phyloP scores from a whole-genome alignment of 495 filamentous ascomycete genomes.

The Aspergillus baeticus region DNA sequence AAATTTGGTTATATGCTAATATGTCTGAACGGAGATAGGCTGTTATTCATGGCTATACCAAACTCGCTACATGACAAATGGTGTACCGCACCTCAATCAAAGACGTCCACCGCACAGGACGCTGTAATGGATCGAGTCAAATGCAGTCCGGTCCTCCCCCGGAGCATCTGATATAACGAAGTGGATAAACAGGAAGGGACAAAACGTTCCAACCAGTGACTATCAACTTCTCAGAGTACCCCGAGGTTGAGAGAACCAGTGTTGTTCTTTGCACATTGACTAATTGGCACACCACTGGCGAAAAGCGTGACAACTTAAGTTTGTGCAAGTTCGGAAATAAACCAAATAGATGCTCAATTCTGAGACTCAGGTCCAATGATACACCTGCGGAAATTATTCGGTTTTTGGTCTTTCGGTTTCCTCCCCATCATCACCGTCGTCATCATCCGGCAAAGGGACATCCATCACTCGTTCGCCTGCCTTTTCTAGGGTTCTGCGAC shows the following conservation, averaged over 20 bases:
- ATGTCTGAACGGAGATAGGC: neutral
- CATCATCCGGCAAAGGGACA: slow-evolving; percentile 72
- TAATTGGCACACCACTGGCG: slow-evolving; percentile 80
- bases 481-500: slow-evolving; percentile 64
- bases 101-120: slow-evolving; percentile 27
- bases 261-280: slow-evolving; percentile 90
- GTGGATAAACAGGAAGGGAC: slow-evolving; percentile 35
- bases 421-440: slow-evolving; percentile 58
- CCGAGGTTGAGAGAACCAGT: slow-evolving; percentile 39
- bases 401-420: slow-evolving; percentile 9
- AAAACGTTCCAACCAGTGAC: slow-evolving; percentile 34
- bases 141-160: slow-evolving; percentile 41
- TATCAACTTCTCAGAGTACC: slow-evolving; percentile 26
- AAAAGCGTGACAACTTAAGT: slow-evolving; percentile 88
- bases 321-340: slow-evolving; percentile 55
- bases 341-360: neutral
- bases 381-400: neutral
- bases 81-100: slow-evolving; percentile 40
- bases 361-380: neutral
- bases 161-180: slow-evolving; percentile 32
- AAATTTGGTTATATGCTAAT: neutral
- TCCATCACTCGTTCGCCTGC: slow-evolving; percentile 79
- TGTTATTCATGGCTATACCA: slow-evolving; percentile 6
- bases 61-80: slow-evolving; percentile 12
- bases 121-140: slow-evolving; percentile 24